Conservation (phyloP, 2,329 filamentous ascomycete genomes). For the Ophiostoma ips region DNA sequence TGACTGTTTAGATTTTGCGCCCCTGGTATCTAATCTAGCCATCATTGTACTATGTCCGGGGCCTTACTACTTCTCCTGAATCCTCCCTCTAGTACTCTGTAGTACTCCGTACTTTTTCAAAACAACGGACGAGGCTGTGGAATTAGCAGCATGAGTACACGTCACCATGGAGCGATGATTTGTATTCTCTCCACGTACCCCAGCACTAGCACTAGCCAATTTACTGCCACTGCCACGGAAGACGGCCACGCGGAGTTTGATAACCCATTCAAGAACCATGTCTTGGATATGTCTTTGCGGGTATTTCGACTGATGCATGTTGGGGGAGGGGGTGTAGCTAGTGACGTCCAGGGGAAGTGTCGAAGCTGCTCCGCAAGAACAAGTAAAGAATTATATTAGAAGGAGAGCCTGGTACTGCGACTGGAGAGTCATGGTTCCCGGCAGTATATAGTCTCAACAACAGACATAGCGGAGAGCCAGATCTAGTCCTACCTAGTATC, state of each 20-base stretch:
- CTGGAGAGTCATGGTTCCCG: neutral
- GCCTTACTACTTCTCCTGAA: too few relatives aligned
- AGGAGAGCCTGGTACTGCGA: neutral
- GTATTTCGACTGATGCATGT: neutral
- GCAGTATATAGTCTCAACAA: neutral
- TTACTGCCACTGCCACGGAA: neutral
- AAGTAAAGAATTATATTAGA: neutral
- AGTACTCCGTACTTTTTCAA: neutral
- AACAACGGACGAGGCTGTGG: neutral
- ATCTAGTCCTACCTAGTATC: too few relatives aligned
- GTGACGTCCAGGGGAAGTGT: neutral
- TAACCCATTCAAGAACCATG: neutral
- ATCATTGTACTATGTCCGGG: too few relatives aligned
- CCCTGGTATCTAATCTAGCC: too few relatives aligned
- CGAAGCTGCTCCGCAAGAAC: too few relatives aligned
- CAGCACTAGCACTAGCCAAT: neutral
- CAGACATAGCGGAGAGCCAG: neutral
- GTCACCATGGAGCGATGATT: neutral
- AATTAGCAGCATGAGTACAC: neutral
- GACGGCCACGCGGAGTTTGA: neutral
- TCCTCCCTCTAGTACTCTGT: too few relatives aligned
- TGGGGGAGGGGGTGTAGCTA: neutral
- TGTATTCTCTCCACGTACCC: neutral
- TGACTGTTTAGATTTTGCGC: too few relatives aligned
- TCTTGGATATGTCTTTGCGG: neutral